Evolutionary conservation across 495 filamentous ascomycete genomes (phyloP), one percentile per base, ranked within the genome.

Genomic region (Talaromyces stipitatus): DNA sequence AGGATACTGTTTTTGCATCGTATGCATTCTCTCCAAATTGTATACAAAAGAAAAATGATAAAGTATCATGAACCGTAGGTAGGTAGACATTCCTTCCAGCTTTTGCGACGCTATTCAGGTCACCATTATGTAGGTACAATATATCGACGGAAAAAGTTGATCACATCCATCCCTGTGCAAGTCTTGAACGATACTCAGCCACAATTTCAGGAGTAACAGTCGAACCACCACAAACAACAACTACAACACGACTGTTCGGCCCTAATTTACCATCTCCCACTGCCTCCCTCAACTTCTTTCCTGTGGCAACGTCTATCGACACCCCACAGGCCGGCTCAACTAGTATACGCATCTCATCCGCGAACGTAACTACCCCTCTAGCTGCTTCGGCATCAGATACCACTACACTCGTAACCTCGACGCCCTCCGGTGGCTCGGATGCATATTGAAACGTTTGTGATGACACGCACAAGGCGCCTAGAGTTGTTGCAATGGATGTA

Each of bases 261-360:
- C 58, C 71, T 50, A 89, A 41, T 5, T 67, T 75, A 3, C 48
- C 20, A 5, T 51, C 16, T 23, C 11, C 2, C 1, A 86, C 79
- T 9, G 88, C 56, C n/a, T 77, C 69, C 64, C 73, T 78, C 62
- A 85, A 70, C 64, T 87, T 64, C 27, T 22, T 50, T 18, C 54
- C 59, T 11, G 64, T 12, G 14, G 61, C 80, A 45, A 78, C 70
- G 33, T 86, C 83, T 5, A 88, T 61, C 58, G 81, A 85, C 18
- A 91, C 90, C 0, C 91, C 91, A 68, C 92, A 92, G n/a, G 88
- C 82, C 60, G 85, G 70, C 70, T 96, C 92, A 9, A 95, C 87
- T 54, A 91, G 69, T 63, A 95, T 68, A 50, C 85, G 70, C 67
- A 86, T 81, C 50, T 92, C 88, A 64, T 96, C 89, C 28, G 89